Conservation (phyloP, 495 filamentous ascomycete species). For the Aspergillus funiculosus region DNA sequence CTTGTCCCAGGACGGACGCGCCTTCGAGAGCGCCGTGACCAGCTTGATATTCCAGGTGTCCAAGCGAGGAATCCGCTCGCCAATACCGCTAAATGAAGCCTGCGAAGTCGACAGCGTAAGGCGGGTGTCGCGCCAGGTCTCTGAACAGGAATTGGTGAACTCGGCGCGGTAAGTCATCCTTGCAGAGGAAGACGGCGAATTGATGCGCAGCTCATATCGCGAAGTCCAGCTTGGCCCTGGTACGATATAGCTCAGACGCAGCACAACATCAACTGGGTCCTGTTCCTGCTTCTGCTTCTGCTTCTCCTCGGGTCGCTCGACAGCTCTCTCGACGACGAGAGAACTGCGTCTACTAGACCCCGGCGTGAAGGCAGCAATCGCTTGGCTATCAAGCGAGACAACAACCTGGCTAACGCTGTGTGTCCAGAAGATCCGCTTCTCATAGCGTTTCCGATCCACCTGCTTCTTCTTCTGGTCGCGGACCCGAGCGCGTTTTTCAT, state of each 20-base stretch:
- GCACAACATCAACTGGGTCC: conserved; percentile 28
- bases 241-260: conserved; percentile 60
- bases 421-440: conserved; percentile 53
- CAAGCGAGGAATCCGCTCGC: conserved; percentile 53
- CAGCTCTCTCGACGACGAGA: conserved; percentile 31
- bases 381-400: conserved; percentile 42
- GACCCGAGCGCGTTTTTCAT: conserved; percentile 7
- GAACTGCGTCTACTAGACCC: conserved; percentile 52
- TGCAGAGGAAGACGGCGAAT: conserved; percentile 50
- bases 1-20: conserved; percentile 11
- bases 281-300: conserved; percentile 12
- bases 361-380: conserved; percentile 41
- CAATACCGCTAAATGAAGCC: conserved; percentile 55
- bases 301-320: background rate
- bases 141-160: conserved; percentile 57
- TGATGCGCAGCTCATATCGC: conserved; percentile 59
- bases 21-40: background rate
- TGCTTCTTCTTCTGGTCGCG: conserved; percentile 29
- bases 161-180: conserved; percentile 58
- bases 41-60: conserved; percentile 56
- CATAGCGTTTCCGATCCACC: conserved; percentile 36
- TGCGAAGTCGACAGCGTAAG: conserved; percentile 64
- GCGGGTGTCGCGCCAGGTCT: conserved; percentile 62
- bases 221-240: conserved; percentile 57
- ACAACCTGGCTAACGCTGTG: conserved; percentile 50